Conservation (phyloP, 805 yeast genomes). For the Naumovozyma castellii region DNA sequence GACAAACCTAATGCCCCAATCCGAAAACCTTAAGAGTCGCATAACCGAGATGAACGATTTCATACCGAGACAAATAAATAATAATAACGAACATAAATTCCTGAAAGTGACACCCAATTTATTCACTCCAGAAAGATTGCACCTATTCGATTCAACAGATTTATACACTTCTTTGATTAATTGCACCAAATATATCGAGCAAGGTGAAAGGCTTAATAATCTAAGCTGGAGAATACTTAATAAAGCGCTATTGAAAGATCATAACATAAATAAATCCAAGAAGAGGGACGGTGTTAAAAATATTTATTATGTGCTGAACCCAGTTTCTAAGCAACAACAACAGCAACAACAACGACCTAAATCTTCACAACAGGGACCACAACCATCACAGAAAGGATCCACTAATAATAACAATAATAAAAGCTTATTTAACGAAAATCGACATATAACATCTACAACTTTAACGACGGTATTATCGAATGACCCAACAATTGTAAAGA, state of each 20-base stretch:
- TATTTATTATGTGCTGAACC: constrained; percentile 23
- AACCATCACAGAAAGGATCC: neutral
- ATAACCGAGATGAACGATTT: neutral
- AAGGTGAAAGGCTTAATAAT: constrained; percentile 28
- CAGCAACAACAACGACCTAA: neutral
- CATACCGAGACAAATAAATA: neutral
- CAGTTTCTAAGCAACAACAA: constrained; percentile 3
- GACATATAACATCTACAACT: neutral
- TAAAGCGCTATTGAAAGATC: constrained; percentile 21
- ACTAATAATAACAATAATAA: neutral
- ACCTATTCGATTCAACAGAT: constrained; percentile 24
- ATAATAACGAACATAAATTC: constrained; percentile 7
- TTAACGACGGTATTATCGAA: neutral
- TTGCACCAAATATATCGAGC: constrained; percentile 18
- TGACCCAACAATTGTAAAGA: neutral
- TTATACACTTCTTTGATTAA: constrained; percentile 24
- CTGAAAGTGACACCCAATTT: constrained; percentile 26
- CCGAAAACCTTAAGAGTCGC: neutral
- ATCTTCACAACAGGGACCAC: neutral
- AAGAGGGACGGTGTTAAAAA: constrained; percentile 30
- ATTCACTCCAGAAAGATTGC: constrained; percentile 26
- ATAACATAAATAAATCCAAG: constrained; percentile 22
- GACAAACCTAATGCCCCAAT: too few species aligned
- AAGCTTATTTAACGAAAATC: neutral
- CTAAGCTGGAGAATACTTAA: constrained; percentile 29